Percentiles rank a stretch among this genome's conserved stretches.
Conservation (phyloP, 176 grass and related monocot species). For the Avena insularis region DNA sequence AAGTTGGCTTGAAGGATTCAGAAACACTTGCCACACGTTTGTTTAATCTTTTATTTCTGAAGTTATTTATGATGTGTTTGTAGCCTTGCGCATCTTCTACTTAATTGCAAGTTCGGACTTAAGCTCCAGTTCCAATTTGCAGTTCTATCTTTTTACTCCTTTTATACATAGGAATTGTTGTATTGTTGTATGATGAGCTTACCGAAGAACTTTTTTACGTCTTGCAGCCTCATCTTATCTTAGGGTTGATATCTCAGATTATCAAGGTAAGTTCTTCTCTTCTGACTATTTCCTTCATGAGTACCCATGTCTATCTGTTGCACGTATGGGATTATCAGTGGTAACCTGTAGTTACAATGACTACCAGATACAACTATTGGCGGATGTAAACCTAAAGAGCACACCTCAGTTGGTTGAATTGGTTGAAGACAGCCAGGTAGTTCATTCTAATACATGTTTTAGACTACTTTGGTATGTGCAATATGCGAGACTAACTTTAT, state of each 20-base stretch:
- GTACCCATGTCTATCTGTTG: neutral
- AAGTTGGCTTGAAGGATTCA: neutral
- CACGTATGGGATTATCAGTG: conserved; percentile 14
- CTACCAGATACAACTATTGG: conserved; percentile 91
- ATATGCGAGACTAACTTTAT: conserved; percentile 26
- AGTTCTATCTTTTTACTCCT: conserved; percentile 12
- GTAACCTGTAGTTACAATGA: conserved; percentile 41
- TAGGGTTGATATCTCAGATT: conserved; percentile 97
- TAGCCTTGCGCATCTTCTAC: neutral
- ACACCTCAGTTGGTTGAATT: conserved; percentile 94
- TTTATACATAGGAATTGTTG: conserved; percentile 19
- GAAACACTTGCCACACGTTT: conserved; percentile 6
- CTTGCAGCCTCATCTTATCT: conserved; percentile 94
- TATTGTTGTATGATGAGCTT: conserved; percentile 20
- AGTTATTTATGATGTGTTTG: neutral
- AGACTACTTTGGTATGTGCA: neutral
- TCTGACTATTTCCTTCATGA: conserved; percentile 34
- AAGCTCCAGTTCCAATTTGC: conserved; percentile 14
- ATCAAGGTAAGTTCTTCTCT: conserved; percentile 64
- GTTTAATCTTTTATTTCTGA: neutral
- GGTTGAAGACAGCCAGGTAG: conserved; percentile 87
- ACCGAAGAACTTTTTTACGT: conserved; percentile 24
- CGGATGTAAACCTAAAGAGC: conserved; percentile 93
- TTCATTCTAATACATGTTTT: conserved; percentile 26
- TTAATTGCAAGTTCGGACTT: neutral